These are phyloP conservation scores for Prototheca wickerhamii DNA, from an alignment of 163 green algal genomes.

Conservation along the genomic window DNA sequence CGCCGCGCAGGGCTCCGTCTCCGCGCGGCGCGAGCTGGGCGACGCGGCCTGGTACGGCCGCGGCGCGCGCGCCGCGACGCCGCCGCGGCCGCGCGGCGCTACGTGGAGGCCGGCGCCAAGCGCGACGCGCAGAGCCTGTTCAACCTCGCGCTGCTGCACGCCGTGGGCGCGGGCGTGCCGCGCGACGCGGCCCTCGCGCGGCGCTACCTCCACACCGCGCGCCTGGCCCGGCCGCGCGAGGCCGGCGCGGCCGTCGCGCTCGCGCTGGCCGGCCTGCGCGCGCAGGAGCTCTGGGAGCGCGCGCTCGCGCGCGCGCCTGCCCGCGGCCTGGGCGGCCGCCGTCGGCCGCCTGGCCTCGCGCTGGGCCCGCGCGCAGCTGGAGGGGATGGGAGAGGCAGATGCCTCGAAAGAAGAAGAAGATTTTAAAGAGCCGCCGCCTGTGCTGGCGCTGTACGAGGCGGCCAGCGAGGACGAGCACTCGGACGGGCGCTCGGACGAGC, in stretches of 20 bases:
- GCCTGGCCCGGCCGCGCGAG: constrained; percentile 40
- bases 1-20: constrained; percentile 60
- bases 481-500: too few species aligned
- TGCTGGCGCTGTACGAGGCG: too few species aligned
- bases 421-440: too few species aligned
- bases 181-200: constrained; percentile 76
- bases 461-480: too few species aligned
- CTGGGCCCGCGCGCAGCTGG: too few species aligned
- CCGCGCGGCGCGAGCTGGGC: constrained; percentile 64
- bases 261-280: constrained; percentile 48
- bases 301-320: constrained; percentile 27
- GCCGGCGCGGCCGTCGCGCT: constrained; percentile 55
- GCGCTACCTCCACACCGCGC: constrained; percentile 74
- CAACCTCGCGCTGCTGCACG: constrained; percentile 92
- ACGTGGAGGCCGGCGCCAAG: constrained; percentile 25
- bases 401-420: too few species aligned
- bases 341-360: too few species aligned
- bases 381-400: too few species aligned
- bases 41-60: constrained; percentile 69
- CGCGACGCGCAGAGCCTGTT: constrained; percentile 69
- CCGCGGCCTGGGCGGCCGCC: neutral
- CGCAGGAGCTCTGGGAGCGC: constrained; percentile 46
- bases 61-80: constrained; percentile 7
- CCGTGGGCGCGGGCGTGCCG: constrained; percentile 77
- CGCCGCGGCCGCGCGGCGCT: constrained; percentile 7